phyloP scores from a whole-genome alignment of 306 rosid species.

The Gillenia trifoliata region DNA sequence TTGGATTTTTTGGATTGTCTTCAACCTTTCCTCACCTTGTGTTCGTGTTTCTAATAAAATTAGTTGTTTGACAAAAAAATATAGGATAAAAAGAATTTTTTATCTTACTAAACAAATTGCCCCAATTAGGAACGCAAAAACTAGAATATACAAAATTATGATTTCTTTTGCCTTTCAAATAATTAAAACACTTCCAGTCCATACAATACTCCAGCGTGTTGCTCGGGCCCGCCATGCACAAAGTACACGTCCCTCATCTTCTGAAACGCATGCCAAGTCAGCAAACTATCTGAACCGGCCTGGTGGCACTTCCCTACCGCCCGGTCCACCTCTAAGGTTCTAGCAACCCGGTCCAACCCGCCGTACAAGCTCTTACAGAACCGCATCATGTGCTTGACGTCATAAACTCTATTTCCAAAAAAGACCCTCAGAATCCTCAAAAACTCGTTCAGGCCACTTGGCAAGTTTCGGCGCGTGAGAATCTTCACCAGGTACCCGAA shows the following conservation, averaged over 20 bases:
- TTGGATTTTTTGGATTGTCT: too few species aligned
- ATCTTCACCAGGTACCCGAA: constrained; percentile 62
- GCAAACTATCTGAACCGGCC: constrained; percentile 76
- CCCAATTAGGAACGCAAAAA: too few species aligned
- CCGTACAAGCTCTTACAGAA: constrained; percentile 55
- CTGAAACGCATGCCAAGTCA: constrained; percentile 75
- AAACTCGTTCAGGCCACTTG: constrained; percentile 35
- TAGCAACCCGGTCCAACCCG: constrained; percentile 68
- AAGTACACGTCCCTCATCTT: constrained; percentile 57
- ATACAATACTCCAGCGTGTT: constrained; percentile 65
- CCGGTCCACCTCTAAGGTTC: constrained; percentile 53
- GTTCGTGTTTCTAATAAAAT: too few species aligned
- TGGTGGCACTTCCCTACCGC: constrained; percentile 80
- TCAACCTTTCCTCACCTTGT: too few species aligned
- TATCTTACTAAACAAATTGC: too few species aligned
- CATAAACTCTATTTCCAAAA: constrained; percentile 60
- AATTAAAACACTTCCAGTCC: constrained; percentile 48
- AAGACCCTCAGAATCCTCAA: constrained; percentile 24
- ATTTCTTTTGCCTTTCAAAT: neutral
- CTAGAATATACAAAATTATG: neutral
- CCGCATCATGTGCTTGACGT: constrained; percentile 66
- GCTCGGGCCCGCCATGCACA: constrained; percentile 33
- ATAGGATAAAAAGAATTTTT: too few species aligned
- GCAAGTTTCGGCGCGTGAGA: constrained; percentile 40
- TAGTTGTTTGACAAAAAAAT: too few species aligned